Conservation (phyloP, 2,329 filamentous ascomycete species). For the Aspergillus sp. region DNA sequence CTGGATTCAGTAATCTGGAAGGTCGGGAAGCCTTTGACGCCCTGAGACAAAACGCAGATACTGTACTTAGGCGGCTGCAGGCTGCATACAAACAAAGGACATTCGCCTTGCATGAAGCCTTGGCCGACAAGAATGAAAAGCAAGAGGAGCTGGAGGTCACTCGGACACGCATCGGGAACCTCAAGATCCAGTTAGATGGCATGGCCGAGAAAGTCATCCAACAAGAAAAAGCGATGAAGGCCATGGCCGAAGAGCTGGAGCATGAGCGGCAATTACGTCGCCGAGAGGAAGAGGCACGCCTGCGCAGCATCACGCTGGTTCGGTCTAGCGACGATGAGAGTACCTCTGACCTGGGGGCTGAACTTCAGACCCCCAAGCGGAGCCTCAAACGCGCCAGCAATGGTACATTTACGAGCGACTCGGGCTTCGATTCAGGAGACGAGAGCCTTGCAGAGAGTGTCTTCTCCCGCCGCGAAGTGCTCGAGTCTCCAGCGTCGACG, state of each 20-base stretch:
- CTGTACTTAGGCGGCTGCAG: conserved; percentile 58
- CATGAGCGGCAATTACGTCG: conserved; percentile 45
- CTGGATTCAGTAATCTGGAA: conserved; percentile 51
- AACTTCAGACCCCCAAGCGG: conserved; percentile 37
- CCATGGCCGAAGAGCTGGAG: conserved; percentile 52
- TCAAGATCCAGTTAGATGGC: conserved; percentile 63
- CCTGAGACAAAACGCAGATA: conserved; percentile 59
- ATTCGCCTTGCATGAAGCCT: conserved; percentile 52
- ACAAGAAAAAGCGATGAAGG: conserved; percentile 59
- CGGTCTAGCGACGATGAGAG: conserved; percentile 35
- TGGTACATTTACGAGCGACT: conserved; percentile 53
- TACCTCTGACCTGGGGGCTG: conserved; percentile 34
- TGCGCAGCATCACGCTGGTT: conserved; percentile 36
- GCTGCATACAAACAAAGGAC: conserved; percentile 57
- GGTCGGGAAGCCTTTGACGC: conserved; percentile 59
- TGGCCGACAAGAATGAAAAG: conserved; percentile 59
- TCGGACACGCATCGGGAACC: conserved; percentile 57
- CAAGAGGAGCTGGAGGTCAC: conserved; percentile 64
- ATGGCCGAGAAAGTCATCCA: conserved; percentile 59
- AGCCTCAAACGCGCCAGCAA: conserved; percentile 43
- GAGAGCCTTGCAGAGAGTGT: conserved; percentile 55
- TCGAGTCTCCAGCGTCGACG: conserved; percentile 39
- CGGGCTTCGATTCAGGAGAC: conserved; percentile 61
- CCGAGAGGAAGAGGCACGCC: conserved; percentile 43
- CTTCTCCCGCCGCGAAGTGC: conserved; percentile 44